phyloP scores from a whole-genome alignment of 176 grass and related monocot genomes.

The Ensete glaucum region DNA sequence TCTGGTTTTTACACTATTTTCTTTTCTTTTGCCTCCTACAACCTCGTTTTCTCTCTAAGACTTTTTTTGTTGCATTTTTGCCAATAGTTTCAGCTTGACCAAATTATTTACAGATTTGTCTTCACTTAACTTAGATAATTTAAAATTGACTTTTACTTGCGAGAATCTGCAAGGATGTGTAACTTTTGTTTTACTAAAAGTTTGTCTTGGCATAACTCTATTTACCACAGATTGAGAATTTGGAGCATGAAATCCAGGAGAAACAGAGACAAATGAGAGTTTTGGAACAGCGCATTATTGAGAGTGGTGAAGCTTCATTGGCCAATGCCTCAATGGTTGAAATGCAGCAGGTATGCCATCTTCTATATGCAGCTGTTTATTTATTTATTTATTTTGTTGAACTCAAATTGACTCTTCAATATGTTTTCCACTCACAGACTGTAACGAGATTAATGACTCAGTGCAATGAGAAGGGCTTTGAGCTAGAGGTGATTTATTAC shows the following conservation, averaged over 20 bases:
- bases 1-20: too few species aligned
- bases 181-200: conserved; percentile 1
- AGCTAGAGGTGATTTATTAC: conserved; percentile 64
- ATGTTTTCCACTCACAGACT: conserved; percentile 46
- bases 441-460: conserved; percentile 58
- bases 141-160: too few species aligned
- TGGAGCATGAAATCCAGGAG: conserved; percentile 76
- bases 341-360: conserved; percentile 75
- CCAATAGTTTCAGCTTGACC: not conserved
- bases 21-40: too few species aligned
- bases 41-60: too few species aligned
- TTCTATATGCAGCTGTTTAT: conserved; percentile 4
- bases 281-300: conserved; percentile 84
- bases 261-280: conserved; percentile 75
- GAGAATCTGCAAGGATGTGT: not conserved
- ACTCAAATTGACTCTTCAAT: conserved; percentile 1
- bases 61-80: too few species aligned
- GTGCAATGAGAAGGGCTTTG: conserved; percentile 85
- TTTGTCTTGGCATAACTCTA: conserved; percentile 1
- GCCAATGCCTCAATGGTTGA: conserved; percentile 80
- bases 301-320: conserved; percentile 76
- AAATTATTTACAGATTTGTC: not conserved
- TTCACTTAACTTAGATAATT: not conserved
- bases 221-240: conserved; percentile 61
- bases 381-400: conserved; percentile 6